These are phyloP conservation scores for Cutaneotrichosporon sp. DNA, from an alignment of 1,284 basidiomycete genomes.

Conservation along the genomic window DNA sequence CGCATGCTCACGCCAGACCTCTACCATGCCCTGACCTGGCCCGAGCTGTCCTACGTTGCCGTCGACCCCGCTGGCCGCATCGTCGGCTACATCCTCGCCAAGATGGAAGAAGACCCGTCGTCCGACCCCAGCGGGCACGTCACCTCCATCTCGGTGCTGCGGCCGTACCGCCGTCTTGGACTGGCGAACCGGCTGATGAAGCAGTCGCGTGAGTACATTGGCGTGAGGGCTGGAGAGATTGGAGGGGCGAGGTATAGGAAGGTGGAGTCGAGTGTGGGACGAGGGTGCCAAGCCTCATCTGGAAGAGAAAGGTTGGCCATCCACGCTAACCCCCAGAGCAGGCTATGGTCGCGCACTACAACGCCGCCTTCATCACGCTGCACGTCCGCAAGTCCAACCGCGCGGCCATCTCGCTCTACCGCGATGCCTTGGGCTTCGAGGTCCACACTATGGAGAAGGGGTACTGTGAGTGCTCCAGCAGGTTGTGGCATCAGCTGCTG, in stretches of 20 bases:
- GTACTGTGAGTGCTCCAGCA: constrained; percentile 67
- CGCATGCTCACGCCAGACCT: constrained; percentile 62
- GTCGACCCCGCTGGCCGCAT: constrained; percentile 85
- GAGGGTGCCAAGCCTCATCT: no score
- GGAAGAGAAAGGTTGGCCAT: no score
- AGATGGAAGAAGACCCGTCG: constrained; percentile 79
- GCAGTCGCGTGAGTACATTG: constrained; percentile 70
- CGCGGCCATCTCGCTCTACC: constrained; percentile 78
- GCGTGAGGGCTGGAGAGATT: background rate
- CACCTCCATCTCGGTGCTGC: constrained; percentile 85
- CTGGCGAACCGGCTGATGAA: constrained; percentile 86
- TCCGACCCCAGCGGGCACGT: constrained; percentile 76
- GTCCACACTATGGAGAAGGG: constrained; percentile 72
- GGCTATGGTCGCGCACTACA: constrained; percentile 81
- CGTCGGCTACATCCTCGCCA: constrained; percentile 92
- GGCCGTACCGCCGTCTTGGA: constrained; percentile 80
- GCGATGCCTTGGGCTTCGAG: constrained; percentile 78
- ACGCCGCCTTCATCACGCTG: constrained; percentile 73
- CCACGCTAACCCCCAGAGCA: constrained; percentile 62
- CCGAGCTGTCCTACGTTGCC: constrained; percentile 89
- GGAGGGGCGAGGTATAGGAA: background rate
- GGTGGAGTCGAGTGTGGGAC: no score
- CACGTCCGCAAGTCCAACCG: constrained; percentile 87
- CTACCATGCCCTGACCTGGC: constrained; percentile 88
- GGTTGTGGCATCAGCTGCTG: no score